Percentiles rank a stretch among this genome's conserved stretches.
Evolutionary conservation across 1,139 yeast species (phyloP).

Genomic region (Yamadazyma friedrichii): DNA sequence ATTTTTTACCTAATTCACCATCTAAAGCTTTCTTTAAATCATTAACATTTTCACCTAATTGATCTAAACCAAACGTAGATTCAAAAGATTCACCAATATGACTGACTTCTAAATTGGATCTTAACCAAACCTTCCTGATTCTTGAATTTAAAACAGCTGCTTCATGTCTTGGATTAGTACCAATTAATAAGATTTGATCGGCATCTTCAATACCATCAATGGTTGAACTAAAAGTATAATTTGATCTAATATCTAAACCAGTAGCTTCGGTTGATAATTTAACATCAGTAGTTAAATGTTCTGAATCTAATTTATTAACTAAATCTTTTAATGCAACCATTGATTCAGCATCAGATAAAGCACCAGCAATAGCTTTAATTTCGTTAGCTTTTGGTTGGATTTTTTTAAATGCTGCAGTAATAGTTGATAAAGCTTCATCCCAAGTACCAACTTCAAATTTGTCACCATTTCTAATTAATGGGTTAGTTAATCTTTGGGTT

Average conservation of each 20-base stretch:
- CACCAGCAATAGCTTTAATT: conserved; percentile 80
- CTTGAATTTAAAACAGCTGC: conserved; percentile 88
- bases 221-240: conserved; percentile 77
- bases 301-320: conserved; percentile 74
- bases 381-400: conserved; percentile 67
- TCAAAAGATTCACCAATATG: conserved; percentile 77
- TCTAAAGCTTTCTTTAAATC: conserved; percentile 59
- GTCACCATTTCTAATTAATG: conserved; percentile 72
- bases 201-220: conserved; percentile 82
- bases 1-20: conserved; percentile 71
- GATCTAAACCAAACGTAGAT: conserved; percentile 66
- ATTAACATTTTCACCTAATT: conserved; percentile 61
- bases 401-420: conserved; percentile 62
- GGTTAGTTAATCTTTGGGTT: conserved; percentile 83
- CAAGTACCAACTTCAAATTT: conserved; percentile 76
- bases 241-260: conserved; percentile 75
- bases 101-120: conserved; percentile 63
- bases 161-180: conserved; percentile 88
- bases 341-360: conserved; percentile 79
- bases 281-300: conserved; percentile 75
- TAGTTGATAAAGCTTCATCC: conserved; percentile 80
- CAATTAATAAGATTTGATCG: conserved; percentile 74
- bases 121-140: conserved; percentile 80
- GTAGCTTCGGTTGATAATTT: conserved; percentile 61
- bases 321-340: conserved; percentile 81